These are phyloP conservation scores for Crotalaria pallida DNA, from an alignment of 306 rosid species.

Conservation along the genomic window DNA sequence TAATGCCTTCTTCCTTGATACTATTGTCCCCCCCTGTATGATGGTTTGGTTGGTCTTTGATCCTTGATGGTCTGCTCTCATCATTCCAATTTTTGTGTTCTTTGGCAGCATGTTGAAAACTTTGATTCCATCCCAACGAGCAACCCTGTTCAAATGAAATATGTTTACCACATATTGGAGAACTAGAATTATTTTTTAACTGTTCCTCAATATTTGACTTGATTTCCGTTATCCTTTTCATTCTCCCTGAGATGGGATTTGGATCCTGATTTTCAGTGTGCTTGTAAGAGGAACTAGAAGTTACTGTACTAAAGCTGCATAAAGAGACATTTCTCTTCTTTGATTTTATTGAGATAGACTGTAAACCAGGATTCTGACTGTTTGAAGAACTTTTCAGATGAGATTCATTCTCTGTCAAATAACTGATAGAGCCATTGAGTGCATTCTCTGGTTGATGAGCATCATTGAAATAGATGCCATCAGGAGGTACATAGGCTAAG, in stretches of 20 bases:
- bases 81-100: slow-evolving; percentile 15
- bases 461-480: slow-evolving; percentile 15
- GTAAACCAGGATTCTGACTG: slow-evolving; percentile 17
- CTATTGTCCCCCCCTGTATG: slow-evolving; percentile 18
- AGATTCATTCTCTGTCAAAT: slow-evolving; percentile 20
- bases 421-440: slow-evolving; percentile 18
- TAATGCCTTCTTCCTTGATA: slow-evolving; percentile 8
- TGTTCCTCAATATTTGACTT: slow-evolving; percentile 22
- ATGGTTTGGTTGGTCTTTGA: slow-evolving; percentile 23
- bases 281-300: slow-evolving; percentile 22
- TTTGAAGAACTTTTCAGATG: slow-evolving; percentile 10
- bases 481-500: slow-evolving; percentile 37
- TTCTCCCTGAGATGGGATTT: slow-evolving; percentile 21
- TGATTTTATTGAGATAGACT: slow-evolving; percentile 19
- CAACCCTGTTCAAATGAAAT: slow-evolving; percentile 22
- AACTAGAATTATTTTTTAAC: slow-evolving; percentile 11
- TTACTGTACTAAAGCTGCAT: slow-evolving; percentile 28
- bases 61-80: slow-evolving; percentile 13
- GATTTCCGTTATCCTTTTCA: slow-evolving; percentile 21
- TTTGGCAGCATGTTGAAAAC: slow-evolving; percentile 12
- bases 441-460: slow-evolving; percentile 22
- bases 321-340: slow-evolving; percentile 36
- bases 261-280: slow-evolving; percentile 24
- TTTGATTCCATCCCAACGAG: slow-evolving; percentile 8
- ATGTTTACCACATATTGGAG: slow-evolving; percentile 1